phyloP scores from a whole-genome alignment of 306 rosid species.

The Sindora glabra region DNA sequence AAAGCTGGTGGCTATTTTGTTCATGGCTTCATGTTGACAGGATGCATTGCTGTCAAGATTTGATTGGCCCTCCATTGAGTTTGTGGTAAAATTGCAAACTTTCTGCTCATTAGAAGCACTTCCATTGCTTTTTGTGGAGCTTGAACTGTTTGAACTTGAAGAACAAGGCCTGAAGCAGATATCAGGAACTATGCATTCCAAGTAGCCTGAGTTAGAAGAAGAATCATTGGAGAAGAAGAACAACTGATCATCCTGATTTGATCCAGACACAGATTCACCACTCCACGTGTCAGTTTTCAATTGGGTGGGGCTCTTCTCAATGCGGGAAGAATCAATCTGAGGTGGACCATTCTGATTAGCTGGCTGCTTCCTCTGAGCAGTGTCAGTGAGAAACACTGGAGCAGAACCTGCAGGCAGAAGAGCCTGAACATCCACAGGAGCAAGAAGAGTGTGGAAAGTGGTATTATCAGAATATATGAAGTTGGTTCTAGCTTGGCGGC shows the following conservation, averaged over 20 bases:
- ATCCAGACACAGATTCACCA: slow-evolving; percentile 20
- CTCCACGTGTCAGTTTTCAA: no score
- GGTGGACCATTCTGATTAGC: slow-evolving; percentile 33
- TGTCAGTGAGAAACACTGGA: slow-evolving; percentile 26
- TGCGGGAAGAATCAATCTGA: slow-evolving; percentile 11
- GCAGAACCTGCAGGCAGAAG: slow-evolving; percentile 45
- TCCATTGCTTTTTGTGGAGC: slow-evolving; percentile 24
- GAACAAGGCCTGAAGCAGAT: slow-evolving; percentile 71
- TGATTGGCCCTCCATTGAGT: slow-evolving; percentile 22
- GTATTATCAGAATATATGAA: slow-evolving; percentile 73
- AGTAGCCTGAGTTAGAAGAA: slow-evolving; percentile 86
- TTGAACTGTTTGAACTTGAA: slow-evolving; percentile 14
- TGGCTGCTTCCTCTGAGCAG: slow-evolving; percentile 20
- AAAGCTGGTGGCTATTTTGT: slow-evolving; percentile 3
- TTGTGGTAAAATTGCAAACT: no score
- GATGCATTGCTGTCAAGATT: slow-evolving; percentile 20
- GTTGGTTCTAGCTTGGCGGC: slow-evolving; percentile 91
- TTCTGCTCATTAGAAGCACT: slow-evolving; percentile 25
- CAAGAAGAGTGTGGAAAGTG: slow-evolving; percentile 51
- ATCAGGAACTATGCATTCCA: slow-evolving; percentile 94
- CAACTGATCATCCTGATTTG: slow-evolving; percentile 21
- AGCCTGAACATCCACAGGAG: slow-evolving; percentile 53
- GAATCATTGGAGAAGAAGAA: slow-evolving; percentile 56
- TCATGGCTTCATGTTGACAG: slow-evolving; percentile 21
- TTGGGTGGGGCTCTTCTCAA: slow-evolving; percentile 7